These are phyloP conservation scores for Tulasnella calospora DNA, from an alignment of 768 basidiomycete species.

Conservation along the genomic window DNA sequence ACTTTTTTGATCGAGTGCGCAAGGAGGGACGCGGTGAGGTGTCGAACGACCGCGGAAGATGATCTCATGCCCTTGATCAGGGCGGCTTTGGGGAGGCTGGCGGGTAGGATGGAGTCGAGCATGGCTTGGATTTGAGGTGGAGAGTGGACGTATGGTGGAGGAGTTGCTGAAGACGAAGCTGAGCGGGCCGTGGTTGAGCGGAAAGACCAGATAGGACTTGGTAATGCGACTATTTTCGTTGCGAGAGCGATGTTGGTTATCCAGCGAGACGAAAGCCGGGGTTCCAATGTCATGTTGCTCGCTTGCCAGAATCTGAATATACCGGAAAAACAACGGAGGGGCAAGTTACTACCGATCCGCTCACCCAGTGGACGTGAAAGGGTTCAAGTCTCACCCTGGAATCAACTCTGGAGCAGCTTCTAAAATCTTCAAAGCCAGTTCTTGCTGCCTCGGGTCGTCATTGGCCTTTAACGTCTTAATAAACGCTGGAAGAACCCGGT, in stretches of 20 bases:
- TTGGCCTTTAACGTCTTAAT: conserved; percentile 76
- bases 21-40: conserved; percentile 74
- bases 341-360: conserved; percentile 27
- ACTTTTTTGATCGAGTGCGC: conserved; percentile 73
- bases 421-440: conserved; percentile 76
- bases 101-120: conserved; percentile 75
- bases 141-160: conserved; percentile 52
- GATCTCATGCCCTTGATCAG: conserved; percentile 80
- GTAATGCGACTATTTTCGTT: conserved; percentile 69
- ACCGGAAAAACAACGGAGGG: neutral
- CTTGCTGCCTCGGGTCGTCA: conserved; percentile 80
- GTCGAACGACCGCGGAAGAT: conserved; percentile 69
- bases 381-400: conserved; percentile 49
- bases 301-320: conserved; percentile 62
- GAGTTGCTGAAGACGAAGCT: neutral
- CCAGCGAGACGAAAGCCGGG: conserved; percentile 85
- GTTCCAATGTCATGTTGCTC: conserved; percentile 69
- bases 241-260: conserved; percentile 83
- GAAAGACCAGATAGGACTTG: conserved; percentile 63
- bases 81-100: conserved; percentile 60
- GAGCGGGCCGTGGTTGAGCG: conserved; percentile 33
- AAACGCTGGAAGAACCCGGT: conserved; percentile 75
- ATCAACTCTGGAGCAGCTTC: conserved; percentile 81
- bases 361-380: too few relatives aligned
- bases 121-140: conserved; percentile 70